These are phyloP conservation scores for Aethionema arabicum DNA, from an alignment of 345 rosid species.

Conservation along the genomic window DNA sequence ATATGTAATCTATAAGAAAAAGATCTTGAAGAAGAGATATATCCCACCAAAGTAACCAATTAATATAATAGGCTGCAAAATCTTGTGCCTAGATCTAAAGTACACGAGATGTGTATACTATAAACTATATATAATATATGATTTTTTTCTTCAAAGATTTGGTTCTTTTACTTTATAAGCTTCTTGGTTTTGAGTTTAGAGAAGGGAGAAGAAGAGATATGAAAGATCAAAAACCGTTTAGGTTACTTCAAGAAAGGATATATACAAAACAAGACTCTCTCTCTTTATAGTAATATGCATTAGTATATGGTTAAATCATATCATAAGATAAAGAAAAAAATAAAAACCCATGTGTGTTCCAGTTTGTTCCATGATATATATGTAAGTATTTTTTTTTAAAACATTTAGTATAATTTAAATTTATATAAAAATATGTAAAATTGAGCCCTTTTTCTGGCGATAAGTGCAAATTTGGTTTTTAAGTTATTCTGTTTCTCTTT, in stretches of 20 bases:
- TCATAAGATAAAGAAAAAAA: conserved; percentile 15
- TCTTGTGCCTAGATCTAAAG: conserved; percentile 24
- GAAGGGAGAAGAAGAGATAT: conserved; percentile 33
- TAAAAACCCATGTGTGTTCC: conserved; percentile 29
- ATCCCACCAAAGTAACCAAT: conserved; percentile 24
- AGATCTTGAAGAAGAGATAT: conserved; percentile 23
- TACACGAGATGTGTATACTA: not conserved
- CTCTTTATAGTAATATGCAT: conserved; percentile 1
- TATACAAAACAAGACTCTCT: conserved; percentile 26
- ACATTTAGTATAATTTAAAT: not conserved
- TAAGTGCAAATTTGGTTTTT: conserved; percentile 40
- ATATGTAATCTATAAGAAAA: conserved; percentile 1
- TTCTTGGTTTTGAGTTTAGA: conserved; percentile 6
- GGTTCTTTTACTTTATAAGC: conserved; percentile 24
- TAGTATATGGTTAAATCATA: conserved; percentile 22
- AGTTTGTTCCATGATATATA: conserved; percentile 37
- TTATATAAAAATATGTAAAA: conserved; percentile 8
- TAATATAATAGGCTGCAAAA: conserved; percentile 8
- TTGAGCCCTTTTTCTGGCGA: conserved; percentile 32
- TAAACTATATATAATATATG: not conserved
- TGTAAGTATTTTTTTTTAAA: conserved; percentile 12
- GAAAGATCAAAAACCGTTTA: conserved; percentile 36
- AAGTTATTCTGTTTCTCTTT: conserved; percentile 38
- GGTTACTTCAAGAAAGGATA: conserved; percentile 33
- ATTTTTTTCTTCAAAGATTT: conserved; percentile 11